Percentiles rank a stretch among this genome's conserved stretches.
phyloP scores from a whole-genome alignment of 768 basidiomycete species.

The Pleurotus djamor region DNA sequence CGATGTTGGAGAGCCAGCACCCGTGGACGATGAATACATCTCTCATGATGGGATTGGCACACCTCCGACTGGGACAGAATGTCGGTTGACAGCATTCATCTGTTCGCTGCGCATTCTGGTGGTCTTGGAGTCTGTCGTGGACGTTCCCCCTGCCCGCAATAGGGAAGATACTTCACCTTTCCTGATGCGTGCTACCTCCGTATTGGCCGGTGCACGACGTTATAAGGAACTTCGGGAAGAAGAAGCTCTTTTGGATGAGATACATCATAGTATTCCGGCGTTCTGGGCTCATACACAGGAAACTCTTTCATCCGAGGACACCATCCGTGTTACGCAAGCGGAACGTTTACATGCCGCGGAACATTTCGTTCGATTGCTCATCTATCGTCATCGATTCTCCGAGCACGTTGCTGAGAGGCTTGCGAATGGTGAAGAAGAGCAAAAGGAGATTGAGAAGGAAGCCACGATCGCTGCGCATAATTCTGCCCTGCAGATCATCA shows the following conservation, averaged over 20 bases:
- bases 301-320: slow-evolving; percentile 81
- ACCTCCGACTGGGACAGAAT: slow-evolving; percentile 72
- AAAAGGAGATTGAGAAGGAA: slow-evolving; percentile 69
- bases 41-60: slow-evolving; percentile 65
- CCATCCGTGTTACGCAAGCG: slow-evolving; percentile 86
- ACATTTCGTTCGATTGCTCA: slow-evolving; percentile 84
- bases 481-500: slow-evolving; percentile 79
- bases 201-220: slow-evolving; percentile 61
- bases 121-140: slow-evolving; percentile 85
- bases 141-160: slow-evolving; percentile 70
- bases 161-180: slow-evolving; percentile 73
- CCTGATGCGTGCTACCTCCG: slow-evolving; percentile 65
- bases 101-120: slow-evolving; percentile 76
- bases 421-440: slow-evolving; percentile 48
- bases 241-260: slow-evolving; percentile 78
- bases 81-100: slow-evolving; percentile 81
- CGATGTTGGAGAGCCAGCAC: slow-evolving; percentile 84
- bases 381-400: slow-evolving; percentile 85
- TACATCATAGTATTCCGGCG: slow-evolving; percentile 64
- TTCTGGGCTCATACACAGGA: slow-evolving; percentile 83
- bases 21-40: slow-evolving; percentile 89
- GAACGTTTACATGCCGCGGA: slow-evolving; percentile 85
- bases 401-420: slow-evolving; percentile 73
- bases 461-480: slow-evolving; percentile 76
- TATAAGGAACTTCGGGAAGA: slow-evolving; percentile 75